Evolutionary conservation across 2,329 filamentous ascomycete species (phyloP).

Genomic region (Bimuria novae-zelandiae): DNA sequence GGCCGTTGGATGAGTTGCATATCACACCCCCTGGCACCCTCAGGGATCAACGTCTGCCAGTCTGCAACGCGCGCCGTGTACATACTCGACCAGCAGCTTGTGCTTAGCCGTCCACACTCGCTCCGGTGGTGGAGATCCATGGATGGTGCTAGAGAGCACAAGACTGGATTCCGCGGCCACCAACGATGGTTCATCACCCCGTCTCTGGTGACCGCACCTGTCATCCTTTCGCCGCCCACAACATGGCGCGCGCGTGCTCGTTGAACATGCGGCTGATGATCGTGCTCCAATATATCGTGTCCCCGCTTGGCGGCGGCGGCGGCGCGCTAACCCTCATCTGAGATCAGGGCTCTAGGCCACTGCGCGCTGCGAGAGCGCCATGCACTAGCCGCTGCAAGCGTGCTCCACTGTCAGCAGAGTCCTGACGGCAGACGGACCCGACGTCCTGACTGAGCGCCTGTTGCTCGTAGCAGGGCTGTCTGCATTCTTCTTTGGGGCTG

Average conservation of each 20-base stretch:
- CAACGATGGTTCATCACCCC: neutral
- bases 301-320: slow-evolving; percentile 42
- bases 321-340: slow-evolving; percentile 38
- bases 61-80: slow-evolving; percentile 19
- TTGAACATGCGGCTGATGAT: slow-evolving; percentile 46
- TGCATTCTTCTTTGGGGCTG: slow-evolving; percentile 25
- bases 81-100: slow-evolving; percentile 18
- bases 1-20: slow-evolving; percentile 47
- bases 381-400: slow-evolving; percentile 47
- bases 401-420: slow-evolving; percentile 20
- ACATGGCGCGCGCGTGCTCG: slow-evolving; percentile 22
- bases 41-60: slow-evolving; percentile 44
- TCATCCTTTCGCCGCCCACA: slow-evolving; percentile 2
- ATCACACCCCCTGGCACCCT: slow-evolving; percentile 38
- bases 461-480: slow-evolving; percentile 35
- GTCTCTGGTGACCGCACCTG: slow-evolving; percentile 2
- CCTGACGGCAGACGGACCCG: slow-evolving; percentile 29
- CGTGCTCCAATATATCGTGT: slow-evolving; percentile 41
- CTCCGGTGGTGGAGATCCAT: neutral
- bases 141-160: slow-evolving; percentile 9
- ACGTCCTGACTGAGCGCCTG: slow-evolving; percentile 33
- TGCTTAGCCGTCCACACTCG: slow-evolving; percentile 8
- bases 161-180: slow-evolving; percentile 5
- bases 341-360: slow-evolving; percentile 46
- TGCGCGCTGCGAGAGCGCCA: slow-evolving; percentile 36